A percentile compares a stretch with the other conserved stretches of the same genome.
These are phyloP conservation scores for Linum tenue DNA, from an alignment of 345 rosid genomes.

Conservation along the genomic window DNA sequence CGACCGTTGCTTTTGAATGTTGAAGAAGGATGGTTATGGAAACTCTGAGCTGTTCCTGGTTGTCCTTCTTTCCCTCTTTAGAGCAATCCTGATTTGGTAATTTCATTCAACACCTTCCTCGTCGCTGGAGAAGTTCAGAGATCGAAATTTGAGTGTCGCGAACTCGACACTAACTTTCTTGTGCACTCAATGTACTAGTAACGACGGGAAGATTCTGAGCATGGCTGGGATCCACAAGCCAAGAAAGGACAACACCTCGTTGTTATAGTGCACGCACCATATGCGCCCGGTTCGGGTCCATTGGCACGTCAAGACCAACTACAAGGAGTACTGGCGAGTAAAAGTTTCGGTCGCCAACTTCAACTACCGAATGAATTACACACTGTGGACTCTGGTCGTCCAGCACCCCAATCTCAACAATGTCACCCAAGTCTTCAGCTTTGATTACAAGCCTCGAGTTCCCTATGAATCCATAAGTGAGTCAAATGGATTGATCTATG, in stretches of 20 bases:
- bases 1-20: too few species aligned
- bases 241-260: constrained; percentile 43
- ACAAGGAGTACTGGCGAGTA: constrained; percentile 71
- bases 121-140: not conserved
- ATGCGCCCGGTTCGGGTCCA: constrained; percentile 79
- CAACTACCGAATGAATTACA: constrained; percentile 62
- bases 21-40: too few species aligned
- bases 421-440: constrained; percentile 83
- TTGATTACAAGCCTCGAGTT: constrained; percentile 63
- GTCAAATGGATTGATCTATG: not conserved
- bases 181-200: constrained; percentile 8
- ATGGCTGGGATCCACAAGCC: constrained; percentile 54
- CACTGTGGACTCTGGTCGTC: constrained; percentile 57
- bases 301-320: constrained; percentile 77
- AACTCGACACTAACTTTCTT: not conserved
- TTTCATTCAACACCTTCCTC: too few species aligned
- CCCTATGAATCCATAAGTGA: constrained; percentile 70
- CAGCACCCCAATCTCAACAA: constrained; percentile 86
- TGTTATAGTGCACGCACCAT: constrained; percentile 71
- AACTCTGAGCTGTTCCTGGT: too few species aligned
- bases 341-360: constrained; percentile 66
- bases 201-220: constrained; percentile 53
- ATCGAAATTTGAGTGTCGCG: not conserved
- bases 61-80: too few species aligned
- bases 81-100: too few species aligned